phyloP scores from a whole-genome alignment of 257 asterid species.

The Jaltomata sinuosa region DNA sequence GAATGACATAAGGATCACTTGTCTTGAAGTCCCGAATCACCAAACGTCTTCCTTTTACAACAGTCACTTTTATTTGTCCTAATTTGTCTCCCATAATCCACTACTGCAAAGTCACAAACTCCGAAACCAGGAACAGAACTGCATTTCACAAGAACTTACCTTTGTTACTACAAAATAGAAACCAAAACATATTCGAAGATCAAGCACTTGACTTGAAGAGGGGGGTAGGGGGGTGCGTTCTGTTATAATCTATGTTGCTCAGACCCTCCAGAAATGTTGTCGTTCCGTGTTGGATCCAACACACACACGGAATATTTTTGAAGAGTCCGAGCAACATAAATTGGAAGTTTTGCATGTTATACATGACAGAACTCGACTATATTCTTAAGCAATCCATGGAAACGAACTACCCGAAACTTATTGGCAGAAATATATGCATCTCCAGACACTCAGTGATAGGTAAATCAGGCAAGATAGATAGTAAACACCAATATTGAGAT shows the following conservation, averaged over 20 bases:
- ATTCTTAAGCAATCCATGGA: not conserved
- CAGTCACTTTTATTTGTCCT: slow-evolving; percentile 33
- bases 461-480: not conserved
- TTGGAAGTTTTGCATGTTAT: not conserved
- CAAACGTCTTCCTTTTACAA: slow-evolving; percentile 25
- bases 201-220: not conserved
- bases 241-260: not conserved
- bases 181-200: not conserved
- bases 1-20: slow-evolving; percentile 43
- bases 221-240: not conserved
- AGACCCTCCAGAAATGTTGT: not conserved
- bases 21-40: slow-evolving; percentile 40
- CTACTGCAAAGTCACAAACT: not conserved
- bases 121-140: slow-evolving; percentile 5
- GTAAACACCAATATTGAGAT: not conserved
- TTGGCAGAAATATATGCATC: not conserved
- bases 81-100: slow-evolving; percentile 25
- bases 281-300: not conserved
- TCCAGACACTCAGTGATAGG: no score
- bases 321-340: no score
- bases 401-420: not conserved
- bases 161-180: not conserved
- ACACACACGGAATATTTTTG: not conserved
- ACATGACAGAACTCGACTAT: not conserved
- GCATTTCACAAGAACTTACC: not conserved